Conservation (phyloP, 78 protist species). For the Protostelium mycophagum region DNA sequence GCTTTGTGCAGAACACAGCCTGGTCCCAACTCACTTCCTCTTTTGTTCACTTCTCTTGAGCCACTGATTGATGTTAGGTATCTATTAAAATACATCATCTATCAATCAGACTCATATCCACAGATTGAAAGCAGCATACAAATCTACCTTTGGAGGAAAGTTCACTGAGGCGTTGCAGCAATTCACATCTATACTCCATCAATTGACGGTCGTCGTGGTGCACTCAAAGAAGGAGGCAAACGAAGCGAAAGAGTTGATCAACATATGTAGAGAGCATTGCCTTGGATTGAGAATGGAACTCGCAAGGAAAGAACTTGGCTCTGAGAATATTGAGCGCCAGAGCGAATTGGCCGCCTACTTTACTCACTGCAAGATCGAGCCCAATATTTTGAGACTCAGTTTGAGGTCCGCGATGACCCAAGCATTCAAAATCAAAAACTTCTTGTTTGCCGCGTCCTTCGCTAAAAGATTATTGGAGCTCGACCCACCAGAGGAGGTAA, state of each 20-base stretch:
- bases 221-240: conserved; percentile 22
- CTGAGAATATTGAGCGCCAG: conserved; percentile 19
- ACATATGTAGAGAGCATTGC: conserved; percentile 88
- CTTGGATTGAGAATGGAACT: conserved; percentile 80
- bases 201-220: conserved; percentile 40
- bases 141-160: conserved; percentile 74
- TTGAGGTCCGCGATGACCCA: conserved; percentile 80
- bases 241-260: conserved; percentile 69
- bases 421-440: conserved; percentile 65
- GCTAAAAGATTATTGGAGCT: conserved; percentile 83
- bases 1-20: not conserved
- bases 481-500: conserved; percentile 49
- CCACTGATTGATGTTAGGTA: not conserved
- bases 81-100: not conserved
- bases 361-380: conserved; percentile 90
- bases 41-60: not conserved
- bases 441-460: conserved; percentile 68
- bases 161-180: conserved; percentile 67
- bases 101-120: not conserved
- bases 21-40: not conserved
- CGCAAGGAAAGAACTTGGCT: conserved; percentile 38
- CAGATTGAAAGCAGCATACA: conserved; percentile 60
- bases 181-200: conserved; percentile 47
- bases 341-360: conserved; percentile 93
- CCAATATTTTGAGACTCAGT: conserved; percentile 74